These are phyloP conservation scores for Boletus sp. DNA, from an alignment of 768 basidiomycete species.

Conservation along the genomic window DNA sequence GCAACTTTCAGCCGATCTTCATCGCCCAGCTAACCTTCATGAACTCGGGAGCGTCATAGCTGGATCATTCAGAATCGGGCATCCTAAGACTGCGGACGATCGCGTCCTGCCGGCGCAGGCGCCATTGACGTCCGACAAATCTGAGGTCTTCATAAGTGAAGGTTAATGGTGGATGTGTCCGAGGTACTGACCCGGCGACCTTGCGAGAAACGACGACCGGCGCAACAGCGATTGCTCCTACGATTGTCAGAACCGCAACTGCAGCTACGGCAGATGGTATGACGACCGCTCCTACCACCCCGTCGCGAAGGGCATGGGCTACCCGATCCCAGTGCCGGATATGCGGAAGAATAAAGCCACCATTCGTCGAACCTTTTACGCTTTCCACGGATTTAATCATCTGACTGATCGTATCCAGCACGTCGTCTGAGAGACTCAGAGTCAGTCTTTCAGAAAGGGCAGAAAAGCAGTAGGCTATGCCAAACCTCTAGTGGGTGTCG, in stretches of 20 bases:
- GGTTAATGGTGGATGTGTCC: neutral
- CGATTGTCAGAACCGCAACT: neutral
- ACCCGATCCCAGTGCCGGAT: slow-evolving; percentile 11
- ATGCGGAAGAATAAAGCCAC: slow-evolving; percentile 3
- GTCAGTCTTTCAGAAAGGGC: neutral
- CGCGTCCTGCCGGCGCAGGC: neutral
- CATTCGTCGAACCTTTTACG: slow-evolving; percentile 5
- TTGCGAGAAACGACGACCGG: neutral
- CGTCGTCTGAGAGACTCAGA: neutral
- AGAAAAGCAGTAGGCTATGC: neutral
- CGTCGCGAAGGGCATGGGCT: neutral
- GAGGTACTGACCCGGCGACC: neutral
- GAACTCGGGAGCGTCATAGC: too few species aligned
- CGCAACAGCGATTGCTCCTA: neutral
- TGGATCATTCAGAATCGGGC: neutral
- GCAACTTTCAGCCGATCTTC: too few species aligned
- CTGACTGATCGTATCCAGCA: slow-evolving; percentile 6
- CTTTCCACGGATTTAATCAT: slow-evolving; percentile 12
- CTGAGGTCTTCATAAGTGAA: neutral
- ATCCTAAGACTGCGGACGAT: slow-evolving; percentile 2
- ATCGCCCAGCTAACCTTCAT: too few species aligned
- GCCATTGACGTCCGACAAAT: slow-evolving; percentile 2
- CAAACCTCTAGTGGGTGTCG: slow-evolving; percentile 12
- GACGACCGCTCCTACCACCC: slow-evolving; percentile 1
- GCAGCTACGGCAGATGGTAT: slow-evolving; percentile 2